phyloP scores from a whole-genome alignment of 2,329 filamentous ascomycete species.

The Aspergillus calidoustus region DNA sequence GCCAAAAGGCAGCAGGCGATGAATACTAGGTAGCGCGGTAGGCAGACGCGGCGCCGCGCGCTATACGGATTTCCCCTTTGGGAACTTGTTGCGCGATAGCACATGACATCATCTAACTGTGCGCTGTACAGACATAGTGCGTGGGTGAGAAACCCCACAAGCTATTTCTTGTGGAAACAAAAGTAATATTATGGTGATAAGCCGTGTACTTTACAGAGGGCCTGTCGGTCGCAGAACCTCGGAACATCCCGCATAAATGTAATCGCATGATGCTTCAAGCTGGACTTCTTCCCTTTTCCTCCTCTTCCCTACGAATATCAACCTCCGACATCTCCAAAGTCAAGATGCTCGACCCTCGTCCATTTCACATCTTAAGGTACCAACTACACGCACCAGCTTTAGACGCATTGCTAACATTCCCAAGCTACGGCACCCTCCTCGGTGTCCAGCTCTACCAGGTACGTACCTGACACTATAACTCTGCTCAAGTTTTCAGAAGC shows the following conservation, averaged over 20 bases:
- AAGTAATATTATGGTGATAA: neutral
- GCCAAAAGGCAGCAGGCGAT: constrained; percentile 20
- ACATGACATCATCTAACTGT: constrained; percentile 43
- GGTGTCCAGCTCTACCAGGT: constrained; percentile 88
- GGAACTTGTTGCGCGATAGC: constrained; percentile 39
- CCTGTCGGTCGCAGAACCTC: neutral
- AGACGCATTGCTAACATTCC: constrained; percentile 10
- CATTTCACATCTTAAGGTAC: constrained; percentile 41
- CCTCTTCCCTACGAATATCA: neutral
- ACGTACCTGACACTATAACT: constrained; percentile 27
- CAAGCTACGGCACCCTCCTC: constrained; percentile 83
- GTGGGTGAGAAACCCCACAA: neutral
- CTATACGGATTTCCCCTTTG: constrained; percentile 40
- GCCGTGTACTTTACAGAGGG: neutral
- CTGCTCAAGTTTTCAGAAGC: constrained; percentile 28
- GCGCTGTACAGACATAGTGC: neutral
- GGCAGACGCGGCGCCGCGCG: constrained; percentile 45
- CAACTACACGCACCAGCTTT: neutral
- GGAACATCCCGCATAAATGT: constrained; percentile 3
- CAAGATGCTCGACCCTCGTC: constrained; percentile 39
- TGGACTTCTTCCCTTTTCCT: constrained; percentile 8
- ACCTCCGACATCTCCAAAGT: neutral
- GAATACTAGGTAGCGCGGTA: constrained; percentile 11
- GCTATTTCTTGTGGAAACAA: neutral
- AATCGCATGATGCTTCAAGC: neutral